Evolutionary conservation across 768 basidiomycete genomes (phyloP).

Genomic region (Solioccasus polychromus): DNA sequence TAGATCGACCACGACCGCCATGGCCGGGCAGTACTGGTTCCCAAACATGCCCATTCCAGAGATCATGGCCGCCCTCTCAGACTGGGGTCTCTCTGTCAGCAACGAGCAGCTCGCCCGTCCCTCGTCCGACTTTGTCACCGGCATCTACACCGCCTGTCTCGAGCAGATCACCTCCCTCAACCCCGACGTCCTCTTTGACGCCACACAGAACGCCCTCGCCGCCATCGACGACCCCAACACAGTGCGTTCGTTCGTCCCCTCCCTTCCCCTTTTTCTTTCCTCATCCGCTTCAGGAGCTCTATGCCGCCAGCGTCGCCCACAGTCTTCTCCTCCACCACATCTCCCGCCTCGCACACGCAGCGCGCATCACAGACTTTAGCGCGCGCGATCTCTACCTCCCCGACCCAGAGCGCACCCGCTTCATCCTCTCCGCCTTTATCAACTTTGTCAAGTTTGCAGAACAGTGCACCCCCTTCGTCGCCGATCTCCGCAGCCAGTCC

Average conservation of each 20-base stretch:
- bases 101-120: slow-evolving; percentile 68
- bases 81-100: slow-evolving; percentile 67
- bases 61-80: slow-evolving; percentile 60
- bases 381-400: slow-evolving; percentile 72
- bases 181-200: slow-evolving; percentile 54
- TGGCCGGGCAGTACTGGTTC: slow-evolving; percentile 50
- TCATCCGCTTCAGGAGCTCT: slow-evolving; percentile 54
- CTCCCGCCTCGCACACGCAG: slow-evolving; percentile 71
- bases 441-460: slow-evolving; percentile 91
- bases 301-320: slow-evolving; percentile 52
- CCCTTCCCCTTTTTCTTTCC: neutral
- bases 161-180: slow-evolving; percentile 67
- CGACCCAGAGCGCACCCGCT: slow-evolving; percentile 69
- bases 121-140: slow-evolving; percentile 66
- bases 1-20: neutral
- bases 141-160: slow-evolving; percentile 68
- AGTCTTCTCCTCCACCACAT: slow-evolving; percentile 71
- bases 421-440: slow-evolving; percentile 82
- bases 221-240: slow-evolving; percentile 51
- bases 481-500: slow-evolving; percentile 59
- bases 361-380: slow-evolving; percentile 74
- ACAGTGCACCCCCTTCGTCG: slow-evolving; percentile 62
- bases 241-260: slow-evolving; percentile 35
- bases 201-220: slow-evolving; percentile 53
- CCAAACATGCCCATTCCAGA: slow-evolving; percentile 65